Evolutionary conservation across 495 filamentous ascomycete species (phyloP).

Genomic region (Talaromyces liani): DNA sequence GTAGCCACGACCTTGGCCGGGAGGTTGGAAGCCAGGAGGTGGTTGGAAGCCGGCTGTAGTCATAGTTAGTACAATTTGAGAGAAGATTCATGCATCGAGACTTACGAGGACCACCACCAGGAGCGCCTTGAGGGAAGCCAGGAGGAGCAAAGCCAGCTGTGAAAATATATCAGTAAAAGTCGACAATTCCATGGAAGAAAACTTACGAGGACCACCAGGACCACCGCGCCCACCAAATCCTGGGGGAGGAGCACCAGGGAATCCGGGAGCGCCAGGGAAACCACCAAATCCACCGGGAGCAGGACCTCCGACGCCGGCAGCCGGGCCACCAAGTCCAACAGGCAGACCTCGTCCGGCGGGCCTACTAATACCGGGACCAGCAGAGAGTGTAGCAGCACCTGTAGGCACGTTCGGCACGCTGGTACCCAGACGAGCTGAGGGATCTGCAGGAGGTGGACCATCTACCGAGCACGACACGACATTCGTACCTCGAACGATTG

Average conservation of each 20-base stretch:
- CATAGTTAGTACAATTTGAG: constrained; percentile 10
- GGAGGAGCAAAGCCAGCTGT: constrained; percentile 52
- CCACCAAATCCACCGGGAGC: constrained; percentile 55
- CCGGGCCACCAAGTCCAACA: constrained; percentile 80
- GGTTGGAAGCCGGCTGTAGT: constrained; percentile 55
- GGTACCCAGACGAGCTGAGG: constrained; percentile 79
- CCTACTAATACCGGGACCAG: constrained; percentile 85
- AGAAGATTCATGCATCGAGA: neutral
- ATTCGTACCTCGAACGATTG: constrained; percentile 87
- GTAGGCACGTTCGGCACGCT: constrained; percentile 59
- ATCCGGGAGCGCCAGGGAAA: constrained; percentile 55
- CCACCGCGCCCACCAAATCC: constrained; percentile 74
- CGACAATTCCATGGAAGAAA: neutral
- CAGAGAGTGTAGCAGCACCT: constrained; percentile 56
- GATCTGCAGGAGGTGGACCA: constrained; percentile 92
- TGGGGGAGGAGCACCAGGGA: constrained; percentile 60
- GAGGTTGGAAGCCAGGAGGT: constrained; percentile 61
- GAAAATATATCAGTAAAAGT: constrained; percentile 1
- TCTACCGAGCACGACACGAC: constrained; percentile 94
- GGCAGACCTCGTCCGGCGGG: constrained; percentile 90
- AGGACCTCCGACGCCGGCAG: constrained; percentile 78
- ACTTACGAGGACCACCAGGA: constrained; percentile 56
- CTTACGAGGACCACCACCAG: constrained; percentile 51
- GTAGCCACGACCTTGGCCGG: constrained; percentile 59
- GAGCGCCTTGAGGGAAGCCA: constrained; percentile 48